Evolutionary conservation across 805 yeast species (phyloP).

Genomic region (Sugiyamaella chiloensis): DNA sequence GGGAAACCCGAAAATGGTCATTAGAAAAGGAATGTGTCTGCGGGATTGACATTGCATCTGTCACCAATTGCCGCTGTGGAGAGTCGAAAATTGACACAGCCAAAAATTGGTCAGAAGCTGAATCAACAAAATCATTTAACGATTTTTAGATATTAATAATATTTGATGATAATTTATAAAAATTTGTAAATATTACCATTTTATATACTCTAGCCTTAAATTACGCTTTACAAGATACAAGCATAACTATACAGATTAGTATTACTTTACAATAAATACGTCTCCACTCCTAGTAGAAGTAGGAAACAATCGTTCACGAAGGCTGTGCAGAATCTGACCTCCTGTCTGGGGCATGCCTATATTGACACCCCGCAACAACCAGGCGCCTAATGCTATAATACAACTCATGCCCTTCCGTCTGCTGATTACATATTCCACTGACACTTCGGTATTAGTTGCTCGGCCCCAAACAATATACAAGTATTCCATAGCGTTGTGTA

Average conservation of each 20-base stretch:
- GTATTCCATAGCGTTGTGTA: conserved; percentile 27
- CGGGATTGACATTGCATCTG: background rate
- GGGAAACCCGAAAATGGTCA: conserved; percentile 2
- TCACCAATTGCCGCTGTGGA: too few relatives aligned
- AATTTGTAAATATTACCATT: too few relatives aligned
- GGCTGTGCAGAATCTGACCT: conserved; percentile 17
- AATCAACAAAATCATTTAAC: too few relatives aligned
- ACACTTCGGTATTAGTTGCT: conserved; percentile 7
- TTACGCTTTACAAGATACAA: too few relatives aligned
- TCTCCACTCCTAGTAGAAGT: background rate
- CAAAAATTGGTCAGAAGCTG: too few relatives aligned
- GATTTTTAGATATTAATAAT: too few relatives aligned
- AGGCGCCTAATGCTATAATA: conserved; percentile 18
- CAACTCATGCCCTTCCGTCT: conserved; percentile 1
- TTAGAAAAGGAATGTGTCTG: background rate
- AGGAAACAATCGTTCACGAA: conserved; percentile 15
- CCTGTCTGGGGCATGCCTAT: conserved; percentile 20
- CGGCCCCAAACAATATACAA: conserved; percentile 20
- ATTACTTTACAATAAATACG: conserved; percentile 3
- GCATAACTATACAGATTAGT: too few relatives aligned
- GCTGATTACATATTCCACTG: background rate
- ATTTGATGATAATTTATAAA: too few relatives aligned
- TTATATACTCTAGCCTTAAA: too few relatives aligned
- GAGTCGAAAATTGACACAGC: too few relatives aligned
- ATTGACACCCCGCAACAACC: conserved; percentile 16